phyloP scores from a whole-genome alignment of 1,284 basidiomycete genomes.

The Apiotrichum veenhuisii region DNA sequence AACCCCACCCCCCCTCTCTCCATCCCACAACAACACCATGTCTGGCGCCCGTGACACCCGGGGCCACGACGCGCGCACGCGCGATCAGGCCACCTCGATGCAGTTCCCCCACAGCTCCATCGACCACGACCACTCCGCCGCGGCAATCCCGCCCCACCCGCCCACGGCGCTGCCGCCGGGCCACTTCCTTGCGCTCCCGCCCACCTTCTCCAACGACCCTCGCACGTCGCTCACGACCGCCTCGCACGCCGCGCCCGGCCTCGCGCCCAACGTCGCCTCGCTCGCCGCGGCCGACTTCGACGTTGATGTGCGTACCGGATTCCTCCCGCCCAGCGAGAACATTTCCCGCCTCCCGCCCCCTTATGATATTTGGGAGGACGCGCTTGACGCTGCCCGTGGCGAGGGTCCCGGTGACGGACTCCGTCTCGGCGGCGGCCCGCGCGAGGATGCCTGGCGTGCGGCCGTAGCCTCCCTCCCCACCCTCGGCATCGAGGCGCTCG shows the following conservation, averaged over 20 bases:
- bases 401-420: constrained; percentile 52
- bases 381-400: constrained; percentile 53
- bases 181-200: constrained; percentile 66
- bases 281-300: constrained; percentile 92
- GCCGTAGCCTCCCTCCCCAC: constrained; percentile 66
- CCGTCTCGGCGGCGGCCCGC: constrained; percentile 56
- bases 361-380: constrained; percentile 70
- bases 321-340: constrained; percentile 80
- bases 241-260: constrained; percentile 37
- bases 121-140: not conserved
- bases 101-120: not conserved
- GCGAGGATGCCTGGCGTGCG: constrained; percentile 62
- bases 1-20: not conserved
- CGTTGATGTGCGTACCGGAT: constrained; percentile 85
- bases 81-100: not conserved
- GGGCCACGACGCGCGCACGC: not conserved
- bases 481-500: constrained; percentile 57
- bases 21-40: not conserved
- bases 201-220: constrained; percentile 37
- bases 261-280: constrained; percentile 68
- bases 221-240: constrained; percentile 36
- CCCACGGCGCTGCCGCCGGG: constrained; percentile 50
- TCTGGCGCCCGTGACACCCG: not conserved
- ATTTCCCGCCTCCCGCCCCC: constrained; percentile 58
- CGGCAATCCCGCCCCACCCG: not conserved